These are phyloP conservation scores for Eremochloa ophiuroides DNA, from an alignment of 176 grass and related monocot species.

Conservation along the genomic window DNA sequence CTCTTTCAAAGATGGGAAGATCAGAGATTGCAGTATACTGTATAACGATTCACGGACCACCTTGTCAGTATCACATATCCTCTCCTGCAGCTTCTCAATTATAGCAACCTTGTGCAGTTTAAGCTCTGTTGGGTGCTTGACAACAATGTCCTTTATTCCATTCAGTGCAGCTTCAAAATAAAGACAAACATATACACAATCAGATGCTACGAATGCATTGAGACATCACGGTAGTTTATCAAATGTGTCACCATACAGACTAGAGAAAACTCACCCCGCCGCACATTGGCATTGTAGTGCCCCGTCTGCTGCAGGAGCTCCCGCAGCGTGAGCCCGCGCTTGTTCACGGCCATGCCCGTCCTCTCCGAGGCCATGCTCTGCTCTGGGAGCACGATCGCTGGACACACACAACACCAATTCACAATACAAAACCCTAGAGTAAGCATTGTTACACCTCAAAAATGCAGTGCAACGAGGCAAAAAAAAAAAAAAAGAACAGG, in stretches of 20 bases:
- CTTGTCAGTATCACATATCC: constrained; percentile 60
- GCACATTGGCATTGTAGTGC: constrained; percentile 57
- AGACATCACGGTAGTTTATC: background rate
- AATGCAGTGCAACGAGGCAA: background rate
- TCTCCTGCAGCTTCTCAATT: constrained; percentile 77
- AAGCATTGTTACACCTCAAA: background rate
- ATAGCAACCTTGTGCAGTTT: constrained; percentile 72
- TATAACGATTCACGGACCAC: constrained; percentile 66
- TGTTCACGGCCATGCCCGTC: constrained; percentile 69
- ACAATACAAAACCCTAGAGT: background rate
- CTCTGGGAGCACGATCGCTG: constrained; percentile 69
- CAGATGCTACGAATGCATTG: background rate
- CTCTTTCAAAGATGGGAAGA: constrained; percentile 84
- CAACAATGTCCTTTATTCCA: constrained; percentile 66
- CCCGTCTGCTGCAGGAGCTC: constrained; percentile 63
- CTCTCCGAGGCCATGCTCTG: constrained; percentile 85
- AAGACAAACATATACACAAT: background rate
- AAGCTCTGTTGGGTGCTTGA: constrained; percentile 76
- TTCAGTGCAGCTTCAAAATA: constrained; percentile 62
- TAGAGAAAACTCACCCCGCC: constrained; percentile 38
- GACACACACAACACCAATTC: background rate
- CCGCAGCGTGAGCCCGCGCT: constrained; percentile 68
- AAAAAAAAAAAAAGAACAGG: background rate
- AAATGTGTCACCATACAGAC: background rate
- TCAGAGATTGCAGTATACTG: constrained; percentile 57